Evolutionary conservation across 2,329 filamentous ascomycete genomes (phyloP), one percentile per base, ranked within the genome.

Genomic region (Emericellopsis atlantica): DNA sequence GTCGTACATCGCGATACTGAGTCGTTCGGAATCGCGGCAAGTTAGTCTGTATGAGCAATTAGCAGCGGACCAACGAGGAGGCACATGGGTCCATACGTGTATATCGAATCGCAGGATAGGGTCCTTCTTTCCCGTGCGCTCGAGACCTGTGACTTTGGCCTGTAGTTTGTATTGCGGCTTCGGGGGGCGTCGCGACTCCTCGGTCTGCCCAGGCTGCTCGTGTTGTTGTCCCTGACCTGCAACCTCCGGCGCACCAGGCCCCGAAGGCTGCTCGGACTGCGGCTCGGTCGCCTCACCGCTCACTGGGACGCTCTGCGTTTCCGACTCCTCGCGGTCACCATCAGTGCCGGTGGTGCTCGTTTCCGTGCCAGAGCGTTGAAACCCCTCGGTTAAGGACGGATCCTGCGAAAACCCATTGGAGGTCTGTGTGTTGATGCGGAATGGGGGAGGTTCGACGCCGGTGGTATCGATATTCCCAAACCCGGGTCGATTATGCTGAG

Each of bases 11-110:
- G 55, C 92, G 88, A 65, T 95, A 98, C 60, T 98, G 92, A 5
- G 92, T 98, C 1, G 92, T 98, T 52, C 92, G 79, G 62, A 95
- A 98, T 51, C 90, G 90, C 40, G 90, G 89, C n/a, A 98, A 82
- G 63, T 98, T 98, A 49, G 92, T 98, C 92, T 98, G 43, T 4
- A 33, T 10, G 14, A 6, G 7, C 40, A n/a, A 15, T 4, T n/a
- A 6, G 18, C 21, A 37, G 16, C 36, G n/a, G 16, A 9, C 23
- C 24, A 40, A 50, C 52, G 32, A 6, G 4, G n/a, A 6, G 36
- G 21, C 22, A 32, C 7, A n/a, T n/a, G 18, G 9, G 29, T 15
- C 22, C 36, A 22, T 79, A 96, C 92, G 64, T 98, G 87, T 47
- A 96, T 87, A 64, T 98, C 92, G 57, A 98, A 98, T 51, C 87